Base-by-base conservation (phyloP, 257 asterid species). In the Nyctanthes arbortristis region DNA sequence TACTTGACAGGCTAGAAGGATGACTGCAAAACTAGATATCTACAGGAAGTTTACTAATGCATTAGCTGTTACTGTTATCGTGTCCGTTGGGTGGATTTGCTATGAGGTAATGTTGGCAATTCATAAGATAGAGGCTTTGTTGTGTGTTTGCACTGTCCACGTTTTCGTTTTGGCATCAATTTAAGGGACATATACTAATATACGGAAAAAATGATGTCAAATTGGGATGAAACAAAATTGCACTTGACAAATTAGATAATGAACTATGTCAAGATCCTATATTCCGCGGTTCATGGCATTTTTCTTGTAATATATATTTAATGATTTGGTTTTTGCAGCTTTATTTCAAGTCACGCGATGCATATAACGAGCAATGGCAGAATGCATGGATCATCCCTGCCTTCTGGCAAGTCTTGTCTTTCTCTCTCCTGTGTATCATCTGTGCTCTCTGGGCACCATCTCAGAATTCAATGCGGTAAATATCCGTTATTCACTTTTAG, bases 391-490 rank as follows among this genome's bases (percentile, higher is more conserved):
- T 94, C 78, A 87, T 94, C 75, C 93, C 96, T 60, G 99, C 95
- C 73, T 91, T 94, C 78, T 94, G 99, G 99, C 96, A 91, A 71
- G 95, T 93, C 55, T 71, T 91, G 80, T 91, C 99, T 28, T 91
- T 91, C 87, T 89, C 90, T 61, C 89, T 94, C 72, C 84, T 94
- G 67, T 89, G 96, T 11, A 83, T 94, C 82, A 89, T 94, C 73
- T 91, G 99, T 71, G 89, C 91, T 75, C 97, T 94, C 56, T 91
- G 97, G 99, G 96, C 97, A 4, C 98, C 97, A 65, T 89, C 98
- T 30, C 97, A 89, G 75, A 93, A 77, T 79, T 90, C 98, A 59
- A 93, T 62, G 89, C 56, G 97, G 98, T 93, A 87, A 79, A 55
- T 40, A 11, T 33, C 66, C 58, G 31, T 31, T 65, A 71, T 52